These are phyloP conservation scores for Scedosporium boydii DNA, from an alignment of 2,329 filamentous ascomycete species.

Conservation along the genomic window DNA sequence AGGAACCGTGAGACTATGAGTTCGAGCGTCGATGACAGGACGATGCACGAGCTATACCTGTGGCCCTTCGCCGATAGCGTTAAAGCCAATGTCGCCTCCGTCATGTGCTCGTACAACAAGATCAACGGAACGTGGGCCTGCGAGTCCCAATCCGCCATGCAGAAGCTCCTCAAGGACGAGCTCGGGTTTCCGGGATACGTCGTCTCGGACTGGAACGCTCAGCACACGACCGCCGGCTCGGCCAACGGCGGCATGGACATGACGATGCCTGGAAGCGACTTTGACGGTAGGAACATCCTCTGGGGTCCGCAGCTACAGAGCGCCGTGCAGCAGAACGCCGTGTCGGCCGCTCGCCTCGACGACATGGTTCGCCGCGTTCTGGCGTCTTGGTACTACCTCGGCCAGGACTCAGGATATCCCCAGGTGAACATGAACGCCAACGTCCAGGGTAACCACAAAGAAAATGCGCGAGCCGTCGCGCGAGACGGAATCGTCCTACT, in stretches of 20 bases:
- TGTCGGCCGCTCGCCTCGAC: slow-evolving; percentile 51
- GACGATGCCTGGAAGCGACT: slow-evolving; percentile 67
- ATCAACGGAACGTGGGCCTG: slow-evolving; percentile 61
- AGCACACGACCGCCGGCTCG: slow-evolving; percentile 59
- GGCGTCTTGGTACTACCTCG: slow-evolving; percentile 49
- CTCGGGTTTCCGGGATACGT: slow-evolving; percentile 60
- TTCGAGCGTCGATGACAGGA: slow-evolving; percentile 53
- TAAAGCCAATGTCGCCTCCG: slow-evolving; percentile 50
- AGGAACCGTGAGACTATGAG: slow-evolving; percentile 42
- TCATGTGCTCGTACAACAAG: slow-evolving; percentile 69
- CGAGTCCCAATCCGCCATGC: slow-evolving; percentile 51
- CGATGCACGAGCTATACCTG: slow-evolving; percentile 57
- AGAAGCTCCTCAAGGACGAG: slow-evolving; percentile 57
- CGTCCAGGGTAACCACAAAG: slow-evolving; percentile 50
- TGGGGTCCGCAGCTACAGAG: slow-evolving; percentile 45
- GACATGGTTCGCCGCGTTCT: slow-evolving; percentile 59
- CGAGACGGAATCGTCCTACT: slow-evolving; percentile 55
- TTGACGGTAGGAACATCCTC: slow-evolving; percentile 39
- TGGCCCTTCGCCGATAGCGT: slow-evolving; percentile 64
- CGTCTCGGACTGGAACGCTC: slow-evolving; percentile 63
- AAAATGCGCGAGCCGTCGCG: slow-evolving; percentile 47
- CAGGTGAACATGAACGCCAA: slow-evolving; percentile 42
- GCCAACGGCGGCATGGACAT: slow-evolving; percentile 67
- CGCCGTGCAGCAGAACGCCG: slow-evolving; percentile 47
- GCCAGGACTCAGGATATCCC: slow-evolving; percentile 43